These are phyloP conservation scores for Ascochyta lentis DNA, from an alignment of 2,329 filamentous ascomycete genomes.

Conservation along the genomic window DNA sequence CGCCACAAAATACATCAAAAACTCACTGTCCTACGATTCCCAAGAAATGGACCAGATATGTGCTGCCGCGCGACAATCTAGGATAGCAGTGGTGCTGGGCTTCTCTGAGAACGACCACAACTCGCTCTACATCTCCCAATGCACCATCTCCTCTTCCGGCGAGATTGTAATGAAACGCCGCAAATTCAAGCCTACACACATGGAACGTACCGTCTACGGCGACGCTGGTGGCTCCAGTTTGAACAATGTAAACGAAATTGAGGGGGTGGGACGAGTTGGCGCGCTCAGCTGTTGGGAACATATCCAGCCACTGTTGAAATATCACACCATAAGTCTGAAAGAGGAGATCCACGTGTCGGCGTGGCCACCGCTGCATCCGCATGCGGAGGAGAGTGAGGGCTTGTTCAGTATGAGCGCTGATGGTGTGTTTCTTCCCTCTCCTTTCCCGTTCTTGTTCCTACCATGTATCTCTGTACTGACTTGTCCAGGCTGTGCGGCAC, in stretches of 20 bases:
- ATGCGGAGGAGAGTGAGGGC: conserved; percentile 36
- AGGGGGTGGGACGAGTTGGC: conserved; percentile 40
- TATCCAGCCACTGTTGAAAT: conserved; percentile 52
- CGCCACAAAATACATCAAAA: conserved; percentile 52
- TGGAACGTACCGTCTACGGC: conserved; percentile 54
- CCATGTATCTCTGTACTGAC: background rate
- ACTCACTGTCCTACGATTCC: conserved; percentile 51
- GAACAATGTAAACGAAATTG: conserved; percentile 42
- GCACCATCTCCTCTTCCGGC: conserved; percentile 45
- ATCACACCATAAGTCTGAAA: conserved; percentile 47
- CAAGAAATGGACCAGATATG: conserved; percentile 54
- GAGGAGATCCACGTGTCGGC: conserved; percentile 52
- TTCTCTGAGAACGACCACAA: conserved; percentile 49
- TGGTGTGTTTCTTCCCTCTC: conserved; percentile 21
- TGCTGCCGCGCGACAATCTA: conserved; percentile 39
- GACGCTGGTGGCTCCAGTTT: conserved; percentile 47
- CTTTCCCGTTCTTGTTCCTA: background rate
- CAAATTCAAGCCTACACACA: conserved; percentile 54
- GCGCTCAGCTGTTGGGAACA: conserved; percentile 52
- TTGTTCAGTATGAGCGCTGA: conserved; percentile 50
- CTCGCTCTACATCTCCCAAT: conserved; percentile 52
- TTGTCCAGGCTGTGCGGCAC: conserved; percentile 27
- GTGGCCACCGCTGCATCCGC: conserved; percentile 49
- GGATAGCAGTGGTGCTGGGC: conserved; percentile 49
- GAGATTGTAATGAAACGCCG: conserved; percentile 47